These are phyloP conservation scores for Cymodocea nodosa DNA, from an alignment of 116 monocot species.

Conservation along the genomic window DNA sequence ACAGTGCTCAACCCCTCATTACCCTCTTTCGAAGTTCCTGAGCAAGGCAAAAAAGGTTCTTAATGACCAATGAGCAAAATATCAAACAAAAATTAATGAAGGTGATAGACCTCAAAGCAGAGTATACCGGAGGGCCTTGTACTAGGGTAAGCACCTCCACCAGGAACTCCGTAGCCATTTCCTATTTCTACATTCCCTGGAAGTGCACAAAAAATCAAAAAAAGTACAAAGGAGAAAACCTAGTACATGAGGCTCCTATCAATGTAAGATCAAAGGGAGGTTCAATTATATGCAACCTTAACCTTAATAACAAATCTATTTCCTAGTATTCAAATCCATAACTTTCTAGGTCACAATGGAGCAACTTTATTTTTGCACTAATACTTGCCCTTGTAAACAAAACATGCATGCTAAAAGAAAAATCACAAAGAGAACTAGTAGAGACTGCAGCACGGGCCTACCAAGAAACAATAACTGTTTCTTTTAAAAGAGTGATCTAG, in stretches of 20 bases:
- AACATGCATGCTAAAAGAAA: no score
- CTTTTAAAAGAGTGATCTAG: neutral
- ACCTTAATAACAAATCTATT: no score
- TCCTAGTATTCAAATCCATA: no score
- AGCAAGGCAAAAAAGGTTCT: neutral
- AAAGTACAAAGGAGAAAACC: no score
- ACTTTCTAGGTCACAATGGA: no score
- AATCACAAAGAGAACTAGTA: neutral
- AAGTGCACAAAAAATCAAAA: neutral
- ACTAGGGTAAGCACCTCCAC: constrained; percentile 83
- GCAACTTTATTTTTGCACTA: no score
- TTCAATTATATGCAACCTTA: no score
- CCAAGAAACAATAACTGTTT: neutral
- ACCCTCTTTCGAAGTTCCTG: constrained; percentile 27
- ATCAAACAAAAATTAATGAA: neutral
- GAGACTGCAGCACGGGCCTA: neutral
- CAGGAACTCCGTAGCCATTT: constrained; percentile 98
- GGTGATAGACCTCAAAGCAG: constrained; percentile 22
- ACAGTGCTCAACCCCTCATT: constrained; percentile 4
- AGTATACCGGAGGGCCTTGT: constrained; percentile 14
- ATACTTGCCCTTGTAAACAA: no score
- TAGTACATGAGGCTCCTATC: no score
- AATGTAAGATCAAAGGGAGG: no score
- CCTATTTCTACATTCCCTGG: constrained; percentile 90
- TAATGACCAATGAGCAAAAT: no score